Evolutionary conservation across 2,329 filamentous ascomycete genomes (phyloP).

Genomic region (Talaromyces sp.): DNA sequence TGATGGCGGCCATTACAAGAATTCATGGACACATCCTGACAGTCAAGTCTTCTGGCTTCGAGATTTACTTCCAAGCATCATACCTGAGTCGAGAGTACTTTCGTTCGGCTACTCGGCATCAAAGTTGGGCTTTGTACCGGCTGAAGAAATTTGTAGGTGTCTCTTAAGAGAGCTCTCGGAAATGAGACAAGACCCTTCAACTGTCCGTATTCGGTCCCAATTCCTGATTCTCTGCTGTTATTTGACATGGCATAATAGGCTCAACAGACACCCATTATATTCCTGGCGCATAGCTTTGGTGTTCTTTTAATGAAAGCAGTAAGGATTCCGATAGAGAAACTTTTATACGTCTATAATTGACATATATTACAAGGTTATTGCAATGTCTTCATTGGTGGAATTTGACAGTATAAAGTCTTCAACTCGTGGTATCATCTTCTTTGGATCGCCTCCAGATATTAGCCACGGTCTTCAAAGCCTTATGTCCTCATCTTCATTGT

Average conservation of each 20-base stretch:
- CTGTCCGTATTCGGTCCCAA: not conserved
- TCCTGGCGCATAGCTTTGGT: slow-evolving; percentile 17
- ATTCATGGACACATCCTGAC: slow-evolving; percentile 24
- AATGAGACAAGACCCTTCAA: not conserved
- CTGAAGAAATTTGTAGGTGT: not conserved
- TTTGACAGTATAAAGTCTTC: not conserved
- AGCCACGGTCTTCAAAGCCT: not conserved
- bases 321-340: not conserved
- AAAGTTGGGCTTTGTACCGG: not conserved
- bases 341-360: not conserved
- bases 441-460: slow-evolving; percentile 14
- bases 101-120: slow-evolving; percentile 19
- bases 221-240: not conserved
- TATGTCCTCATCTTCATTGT: not conserved
- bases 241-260: not conserved
- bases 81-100: slow-evolving; percentile 17
- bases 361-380: not conserved
- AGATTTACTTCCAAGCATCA: slow-evolving; percentile 21
- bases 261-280: slow-evolving; percentile 2
- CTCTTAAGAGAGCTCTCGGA: slow-evolving; percentile 4
- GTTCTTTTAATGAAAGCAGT: slow-evolving; percentile 15
- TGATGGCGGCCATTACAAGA: slow-evolving; percentile 18
- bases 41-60: slow-evolving; percentile 22
- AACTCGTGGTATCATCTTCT: slow-evolving; percentile 4
- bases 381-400: not conserved